Percentiles rank a stretch among this genome's conserved stretches.
phyloP scores from a whole-genome alignment of 2,329 filamentous ascomycete genomes.

The Canariomyces notabilis region DNA sequence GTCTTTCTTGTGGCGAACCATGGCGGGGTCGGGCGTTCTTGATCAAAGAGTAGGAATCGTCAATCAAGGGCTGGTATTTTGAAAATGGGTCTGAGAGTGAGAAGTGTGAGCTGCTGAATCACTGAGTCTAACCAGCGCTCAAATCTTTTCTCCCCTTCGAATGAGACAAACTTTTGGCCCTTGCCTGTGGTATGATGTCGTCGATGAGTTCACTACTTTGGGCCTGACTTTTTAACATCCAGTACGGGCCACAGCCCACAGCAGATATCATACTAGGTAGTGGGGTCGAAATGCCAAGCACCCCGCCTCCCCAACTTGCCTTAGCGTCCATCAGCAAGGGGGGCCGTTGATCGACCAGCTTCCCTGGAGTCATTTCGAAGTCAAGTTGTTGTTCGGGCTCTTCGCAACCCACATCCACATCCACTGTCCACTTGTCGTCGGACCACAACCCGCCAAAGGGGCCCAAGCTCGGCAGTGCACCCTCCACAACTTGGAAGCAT shows the following conservation, averaged over 20 bases:
- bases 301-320: slow-evolving; percentile 12
- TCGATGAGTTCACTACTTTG: too few species aligned
- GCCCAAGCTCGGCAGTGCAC: slow-evolving; percentile 7
- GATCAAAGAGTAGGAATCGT: not conserved
- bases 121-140: too few species aligned
- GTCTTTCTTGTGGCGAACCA: slow-evolving; percentile 98
- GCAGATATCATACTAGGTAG: too few species aligned
- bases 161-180: too few species aligned
- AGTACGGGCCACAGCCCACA: too few species aligned
- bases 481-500: slow-evolving; percentile 1
- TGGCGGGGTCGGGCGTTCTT: slow-evolving; percentile 39
- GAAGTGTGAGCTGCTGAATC: too few species aligned
- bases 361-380: slow-evolving; percentile 17
- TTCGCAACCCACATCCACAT: slow-evolving; percentile 4
- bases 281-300: slow-evolving; percentile 11
- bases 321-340: too few species aligned
- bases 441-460: slow-evolving; percentile 1
- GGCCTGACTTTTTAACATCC: too few species aligned
- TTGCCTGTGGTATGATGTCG: too few species aligned
- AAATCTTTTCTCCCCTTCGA: too few species aligned
- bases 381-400: slow-evolving; percentile 12
- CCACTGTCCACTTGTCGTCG: too few species aligned
- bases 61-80: too few species aligned
- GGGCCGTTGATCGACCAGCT: not conserved
- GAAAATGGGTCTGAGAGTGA: not conserved